phyloP scores from a whole-genome alignment of 179 eudicot species.

The Camellia oleifera region DNA sequence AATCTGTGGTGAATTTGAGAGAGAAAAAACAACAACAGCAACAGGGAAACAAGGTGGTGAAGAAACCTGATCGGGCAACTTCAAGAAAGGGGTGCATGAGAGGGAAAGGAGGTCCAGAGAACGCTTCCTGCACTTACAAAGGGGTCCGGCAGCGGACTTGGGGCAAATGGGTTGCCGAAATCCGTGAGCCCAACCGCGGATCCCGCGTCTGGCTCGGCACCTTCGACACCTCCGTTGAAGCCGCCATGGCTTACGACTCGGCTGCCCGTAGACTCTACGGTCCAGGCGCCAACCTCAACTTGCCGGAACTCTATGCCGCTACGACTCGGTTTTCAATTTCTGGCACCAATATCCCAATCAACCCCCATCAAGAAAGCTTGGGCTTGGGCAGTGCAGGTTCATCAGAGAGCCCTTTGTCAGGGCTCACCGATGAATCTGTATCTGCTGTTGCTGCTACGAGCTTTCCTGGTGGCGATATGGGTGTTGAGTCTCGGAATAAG shows the following conservation, averaged over 20 bases:
- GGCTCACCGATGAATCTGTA: background rate
- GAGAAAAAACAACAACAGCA: conserved; percentile 8
- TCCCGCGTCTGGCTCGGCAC: conserved; percentile 95
- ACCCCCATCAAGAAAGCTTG: background rate
- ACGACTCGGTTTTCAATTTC: background rate
- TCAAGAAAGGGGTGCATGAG: conserved; percentile 94
- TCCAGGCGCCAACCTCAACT: conserved; percentile 67
- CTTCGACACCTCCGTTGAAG: conserved; percentile 65
- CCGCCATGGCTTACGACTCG: conserved; percentile 82
- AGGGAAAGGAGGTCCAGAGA: conserved; percentile 96
- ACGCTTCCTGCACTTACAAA: conserved; percentile 72
- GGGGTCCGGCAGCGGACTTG: conserved; percentile 97
- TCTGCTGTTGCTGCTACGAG: background rate
- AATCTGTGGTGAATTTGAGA: conserved; percentile 19
- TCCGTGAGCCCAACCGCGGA: conserved; percentile 96
- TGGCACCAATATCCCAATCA: background rate
- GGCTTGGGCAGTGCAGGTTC: background rate
- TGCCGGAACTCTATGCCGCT: conserved; percentile 37
- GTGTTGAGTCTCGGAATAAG: no score
- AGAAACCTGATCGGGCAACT: conserved; percentile 38
- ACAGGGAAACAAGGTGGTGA: background rate
- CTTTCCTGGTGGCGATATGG: background rate
- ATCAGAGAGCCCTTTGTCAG: background rate
- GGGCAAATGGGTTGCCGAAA: conserved; percentile 99
- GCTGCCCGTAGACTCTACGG: conserved; percentile 84